A percentile compares a stretch with the other conserved stretches of the same genome.
Evolutionary conservation across 192 early-diverging fungal genomes (phyloP).

Genomic region (Linnemannia exigua): DNA sequence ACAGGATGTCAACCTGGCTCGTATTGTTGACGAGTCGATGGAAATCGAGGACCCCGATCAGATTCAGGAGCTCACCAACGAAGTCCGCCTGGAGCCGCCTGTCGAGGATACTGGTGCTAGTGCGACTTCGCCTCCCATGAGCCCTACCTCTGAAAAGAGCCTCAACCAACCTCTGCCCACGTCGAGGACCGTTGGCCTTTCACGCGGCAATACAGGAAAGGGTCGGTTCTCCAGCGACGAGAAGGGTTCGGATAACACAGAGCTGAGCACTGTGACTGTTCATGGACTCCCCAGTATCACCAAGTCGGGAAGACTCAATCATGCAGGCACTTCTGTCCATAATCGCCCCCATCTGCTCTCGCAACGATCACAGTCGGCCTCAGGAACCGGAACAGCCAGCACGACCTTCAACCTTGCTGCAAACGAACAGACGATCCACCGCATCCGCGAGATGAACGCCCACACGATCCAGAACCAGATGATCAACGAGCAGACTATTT

Average conservation of each 20-base stretch:
- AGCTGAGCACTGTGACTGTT: constrained; percentile 18
- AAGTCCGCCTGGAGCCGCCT: constrained; percentile 52
- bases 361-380: constrained; percentile 42
- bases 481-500: constrained; percentile 79
- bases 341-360: constrained; percentile 45
- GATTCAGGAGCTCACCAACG: constrained; percentile 59
- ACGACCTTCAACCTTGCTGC: constrained; percentile 35
- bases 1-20: constrained; percentile 74
- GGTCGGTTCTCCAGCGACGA: constrained; percentile 18
- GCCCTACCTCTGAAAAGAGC: constrained; percentile 22
- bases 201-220: constrained; percentile 14
- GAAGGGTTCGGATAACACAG: not conserved
- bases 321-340: constrained; percentile 1
- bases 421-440: constrained; percentile 63
- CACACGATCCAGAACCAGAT: constrained; percentile 69
- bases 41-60: constrained; percentile 70
- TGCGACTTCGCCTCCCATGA: not conserved
- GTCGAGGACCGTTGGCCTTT: constrained; percentile 28
- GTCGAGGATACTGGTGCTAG: constrained; percentile 51
- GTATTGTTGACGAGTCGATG: constrained; percentile 73
- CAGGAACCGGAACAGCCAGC: constrained; percentile 28
- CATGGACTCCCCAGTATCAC: constrained; percentile 21
- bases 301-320: constrained; percentile 10
- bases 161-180: constrained; percentile 20
- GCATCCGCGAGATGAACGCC: constrained; percentile 67